These are phyloP conservation scores for Phylloporus sp. DNA, from an alignment of 768 basidiomycete species.

Conservation along the genomic window DNA sequence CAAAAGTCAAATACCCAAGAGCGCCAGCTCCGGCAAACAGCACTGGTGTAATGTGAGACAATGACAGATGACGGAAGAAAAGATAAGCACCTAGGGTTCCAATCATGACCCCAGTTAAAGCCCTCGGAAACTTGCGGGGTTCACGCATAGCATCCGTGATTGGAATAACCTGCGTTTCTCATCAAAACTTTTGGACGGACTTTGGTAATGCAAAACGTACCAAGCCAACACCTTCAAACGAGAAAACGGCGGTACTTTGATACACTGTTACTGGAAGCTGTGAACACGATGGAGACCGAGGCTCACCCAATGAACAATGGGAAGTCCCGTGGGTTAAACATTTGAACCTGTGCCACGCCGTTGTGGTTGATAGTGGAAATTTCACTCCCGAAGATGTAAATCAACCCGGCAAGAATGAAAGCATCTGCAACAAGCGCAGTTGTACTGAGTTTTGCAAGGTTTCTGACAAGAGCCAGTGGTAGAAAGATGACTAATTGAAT, in stretches of 20 bases:
- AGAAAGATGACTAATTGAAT: constrained; percentile 83
- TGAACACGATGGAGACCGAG: neutral
- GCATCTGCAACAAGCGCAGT: constrained; percentile 91
- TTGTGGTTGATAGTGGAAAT: constrained; percentile 56
- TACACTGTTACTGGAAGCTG: constrained; percentile 1
- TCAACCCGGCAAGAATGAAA: constrained; percentile 85
- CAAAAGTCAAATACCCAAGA: constrained; percentile 86
- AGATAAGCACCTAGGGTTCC: constrained; percentile 59
- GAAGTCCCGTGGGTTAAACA: constrained; percentile 90
- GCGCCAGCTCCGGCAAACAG: constrained; percentile 87
- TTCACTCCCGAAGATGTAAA: constrained; percentile 90
- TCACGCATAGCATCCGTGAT: constrained; percentile 97
- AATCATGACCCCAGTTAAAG: constrained; percentile 89
- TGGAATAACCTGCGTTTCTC: constrained; percentile 67
- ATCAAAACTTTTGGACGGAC: neutral
- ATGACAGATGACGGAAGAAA: neutral
- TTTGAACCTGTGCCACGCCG: constrained; percentile 74
- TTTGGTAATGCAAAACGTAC: constrained; percentile 37
- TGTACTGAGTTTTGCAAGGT: constrained; percentile 91
- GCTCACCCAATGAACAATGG: constrained; percentile 87
- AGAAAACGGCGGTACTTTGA: constrained; percentile 90
- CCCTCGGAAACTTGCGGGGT: constrained; percentile 87
- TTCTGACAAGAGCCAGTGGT: constrained; percentile 84
- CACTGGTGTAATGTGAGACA: constrained; percentile 36
- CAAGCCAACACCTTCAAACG: constrained; percentile 96